phyloP scores from a whole-genome alignment of 2,329 filamentous ascomycete species.

The Colletotrichum chrysophilum region DNA sequence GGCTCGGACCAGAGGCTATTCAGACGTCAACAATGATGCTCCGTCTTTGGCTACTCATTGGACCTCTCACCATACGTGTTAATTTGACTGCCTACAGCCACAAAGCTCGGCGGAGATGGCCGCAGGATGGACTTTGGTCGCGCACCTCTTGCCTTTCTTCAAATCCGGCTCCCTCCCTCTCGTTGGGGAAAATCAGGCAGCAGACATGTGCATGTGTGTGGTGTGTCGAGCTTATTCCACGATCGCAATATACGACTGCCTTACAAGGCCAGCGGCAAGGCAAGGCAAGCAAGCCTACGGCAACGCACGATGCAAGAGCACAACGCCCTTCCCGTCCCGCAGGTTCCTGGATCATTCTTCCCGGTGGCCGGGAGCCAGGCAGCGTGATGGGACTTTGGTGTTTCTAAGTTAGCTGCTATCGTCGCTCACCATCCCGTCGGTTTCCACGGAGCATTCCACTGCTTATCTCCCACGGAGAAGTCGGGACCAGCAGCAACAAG shows the following conservation, averaged over 20 bases:
- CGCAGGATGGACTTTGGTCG: not conserved
- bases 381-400: not conserved
- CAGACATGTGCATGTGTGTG: not conserved
- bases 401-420: not conserved
- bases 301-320: not conserved
- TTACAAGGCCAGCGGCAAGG: not conserved
- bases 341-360: not conserved
- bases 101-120: not conserved
- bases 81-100: not conserved
- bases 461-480: not conserved
- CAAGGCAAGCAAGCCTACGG: not conserved
- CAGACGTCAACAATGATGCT: not conserved
- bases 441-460: not conserved
- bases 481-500: not conserved
- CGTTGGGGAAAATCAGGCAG: not conserved
- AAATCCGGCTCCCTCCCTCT: not conserved
- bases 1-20: constrained; percentile 7
- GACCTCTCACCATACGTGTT: not conserved
- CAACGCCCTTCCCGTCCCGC: not conserved
- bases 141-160: not conserved
- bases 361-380: not conserved
- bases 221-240: not conserved
- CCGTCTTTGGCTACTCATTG: not conserved
- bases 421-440: not conserved
- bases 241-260: not conserved